phyloP scores from a whole-genome alignment of 371 early-diverging fungal species.

The Fennellomyces sp. region DNA sequence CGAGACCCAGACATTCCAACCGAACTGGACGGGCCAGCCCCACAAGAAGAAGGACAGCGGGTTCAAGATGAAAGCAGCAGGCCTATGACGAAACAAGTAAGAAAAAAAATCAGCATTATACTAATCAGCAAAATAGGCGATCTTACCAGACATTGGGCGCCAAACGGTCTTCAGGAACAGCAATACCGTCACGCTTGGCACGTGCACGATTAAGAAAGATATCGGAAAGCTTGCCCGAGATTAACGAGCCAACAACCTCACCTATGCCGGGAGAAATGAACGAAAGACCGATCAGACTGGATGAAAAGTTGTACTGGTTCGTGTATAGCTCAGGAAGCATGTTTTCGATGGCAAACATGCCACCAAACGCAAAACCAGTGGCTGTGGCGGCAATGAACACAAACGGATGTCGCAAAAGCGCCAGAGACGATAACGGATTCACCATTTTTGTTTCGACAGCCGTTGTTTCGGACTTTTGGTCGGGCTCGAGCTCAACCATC shows the following conservation, averaged over 20 bases:
- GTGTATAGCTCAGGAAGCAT: conserved; percentile 47
- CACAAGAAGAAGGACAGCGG: conserved; percentile 59
- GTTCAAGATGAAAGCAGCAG: conserved; percentile 54
- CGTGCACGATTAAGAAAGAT: conserved; percentile 45
- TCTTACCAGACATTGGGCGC: conserved; percentile 52
- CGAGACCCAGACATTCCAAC: conserved; percentile 53
- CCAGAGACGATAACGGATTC: conserved; percentile 40
- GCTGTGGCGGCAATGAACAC: conserved; percentile 55
- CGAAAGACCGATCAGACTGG: conserved; percentile 41
- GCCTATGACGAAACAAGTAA: conserved; percentile 14
- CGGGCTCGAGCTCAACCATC: conserved; percentile 9
- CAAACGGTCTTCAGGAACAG: conserved; percentile 59
- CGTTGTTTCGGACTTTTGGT: conserved; percentile 16
- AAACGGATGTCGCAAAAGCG: conserved; percentile 55
- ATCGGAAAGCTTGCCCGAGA: conserved; percentile 59
- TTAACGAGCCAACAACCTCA: conserved; percentile 54
- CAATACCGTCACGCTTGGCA: conserved; percentile 47
- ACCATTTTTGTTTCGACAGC: conserved; percentile 24
- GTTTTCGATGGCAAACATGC: conserved; percentile 54
- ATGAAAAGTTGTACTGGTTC: conserved; percentile 29
- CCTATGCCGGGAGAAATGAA: conserved; percentile 56
- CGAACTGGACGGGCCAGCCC: conserved; percentile 59
- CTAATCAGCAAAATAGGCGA: neutral
- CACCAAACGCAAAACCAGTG: conserved; percentile 60
- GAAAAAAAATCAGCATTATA: neutral